phyloP scores from a whole-genome alignment of 176 grass and related monocot genomes.

The Aegilops sharonensis region DNA sequence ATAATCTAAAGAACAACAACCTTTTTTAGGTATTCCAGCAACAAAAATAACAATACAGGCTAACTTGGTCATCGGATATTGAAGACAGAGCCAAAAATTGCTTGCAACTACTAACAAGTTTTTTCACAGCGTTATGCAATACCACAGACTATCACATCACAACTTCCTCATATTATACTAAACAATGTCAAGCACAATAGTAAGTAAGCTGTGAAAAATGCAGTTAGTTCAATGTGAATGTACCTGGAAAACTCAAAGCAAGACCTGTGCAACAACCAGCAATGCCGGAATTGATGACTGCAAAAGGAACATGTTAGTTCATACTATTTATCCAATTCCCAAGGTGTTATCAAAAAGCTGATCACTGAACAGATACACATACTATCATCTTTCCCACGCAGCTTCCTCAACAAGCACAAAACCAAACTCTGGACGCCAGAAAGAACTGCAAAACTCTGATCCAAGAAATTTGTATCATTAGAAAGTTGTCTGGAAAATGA shows the following conservation, averaged over 20 bases:
- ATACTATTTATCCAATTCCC: neutral
- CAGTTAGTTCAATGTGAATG: neutral
- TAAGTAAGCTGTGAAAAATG: neutral
- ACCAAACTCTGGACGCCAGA: constrained; percentile 94
- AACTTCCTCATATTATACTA: neutral
- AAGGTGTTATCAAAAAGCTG: constrained; percentile 10
- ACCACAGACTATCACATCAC: neutral
- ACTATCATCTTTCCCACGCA: constrained; percentile 98
- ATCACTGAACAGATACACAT: neutral
- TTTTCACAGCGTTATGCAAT: neutral
- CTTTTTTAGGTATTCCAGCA: neutral
- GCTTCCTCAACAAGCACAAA: constrained; percentile 72
- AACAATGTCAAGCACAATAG: neutral
- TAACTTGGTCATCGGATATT: neutral
- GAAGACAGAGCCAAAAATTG: neutral
- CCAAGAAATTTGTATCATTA: constrained; percentile 25
- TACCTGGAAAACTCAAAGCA: constrained; percentile 98
- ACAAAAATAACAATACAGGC: neutral
- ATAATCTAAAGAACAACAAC: neutral
- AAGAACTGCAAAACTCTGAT: constrained; percentile 90
- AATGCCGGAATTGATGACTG: constrained; percentile 83
- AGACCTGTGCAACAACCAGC: constrained; percentile 91
- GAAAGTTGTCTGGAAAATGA: neutral
- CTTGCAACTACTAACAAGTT: neutral
- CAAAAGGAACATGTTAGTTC: constrained; percentile 32